Percentiles rank a stretch among this genome's conserved stretches.
phyloP scores from a whole-genome alignment of 1,139 yeast species.

The Nadsonia commutata region DNA sequence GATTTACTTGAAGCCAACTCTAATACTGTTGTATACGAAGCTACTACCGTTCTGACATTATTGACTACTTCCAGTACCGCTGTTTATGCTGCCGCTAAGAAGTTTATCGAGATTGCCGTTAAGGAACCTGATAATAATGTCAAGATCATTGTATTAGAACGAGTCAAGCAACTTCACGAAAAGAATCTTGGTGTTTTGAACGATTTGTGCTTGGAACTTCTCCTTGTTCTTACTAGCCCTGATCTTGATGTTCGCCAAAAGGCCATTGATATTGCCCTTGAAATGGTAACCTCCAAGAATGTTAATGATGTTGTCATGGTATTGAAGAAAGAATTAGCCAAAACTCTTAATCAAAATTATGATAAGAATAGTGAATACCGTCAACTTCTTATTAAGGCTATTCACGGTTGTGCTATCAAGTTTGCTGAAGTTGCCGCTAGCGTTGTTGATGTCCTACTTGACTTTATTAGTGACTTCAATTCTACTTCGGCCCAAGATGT shows the following conservation, averaged over 20 bases:
- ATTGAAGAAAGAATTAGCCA: conserved; percentile 79
- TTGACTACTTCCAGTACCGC: conserved; percentile 57
- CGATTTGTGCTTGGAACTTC: conserved; percentile 71
- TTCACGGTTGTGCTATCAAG: conserved; percentile 76
- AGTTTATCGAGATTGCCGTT: conserved; percentile 77
- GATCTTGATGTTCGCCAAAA: conserved; percentile 84
- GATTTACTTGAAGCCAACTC: conserved; percentile 61
- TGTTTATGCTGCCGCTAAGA: conserved; percentile 63
- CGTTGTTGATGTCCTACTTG: conserved; percentile 79
- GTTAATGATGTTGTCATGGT: conserved; percentile 89
- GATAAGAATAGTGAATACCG: conserved; percentile 80
- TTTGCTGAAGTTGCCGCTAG: conserved; percentile 85
- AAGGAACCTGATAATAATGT: conserved; percentile 90
- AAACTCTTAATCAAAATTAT: conserved; percentile 45
- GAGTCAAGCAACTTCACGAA: conserved; percentile 62
- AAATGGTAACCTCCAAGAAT: conserved; percentile 71
- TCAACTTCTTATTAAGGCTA: conserved; percentile 74
- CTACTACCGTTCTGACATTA: conserved; percentile 70
- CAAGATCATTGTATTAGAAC: conserved; percentile 79
- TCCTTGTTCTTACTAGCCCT: conserved; percentile 73
- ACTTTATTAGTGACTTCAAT: conserved; percentile 71
- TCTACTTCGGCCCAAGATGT: conserved; percentile 84
- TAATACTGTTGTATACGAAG: conserved; percentile 79
- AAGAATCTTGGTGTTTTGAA: conserved; percentile 75
- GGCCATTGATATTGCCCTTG: conserved; percentile 70